A percentile compares a stretch with the other conserved stretches of the same genome.
Evolutionary conservation across 2,329 filamentous ascomycete species (phyloP).

Genomic region (Exophiala aquamarina): DNA sequence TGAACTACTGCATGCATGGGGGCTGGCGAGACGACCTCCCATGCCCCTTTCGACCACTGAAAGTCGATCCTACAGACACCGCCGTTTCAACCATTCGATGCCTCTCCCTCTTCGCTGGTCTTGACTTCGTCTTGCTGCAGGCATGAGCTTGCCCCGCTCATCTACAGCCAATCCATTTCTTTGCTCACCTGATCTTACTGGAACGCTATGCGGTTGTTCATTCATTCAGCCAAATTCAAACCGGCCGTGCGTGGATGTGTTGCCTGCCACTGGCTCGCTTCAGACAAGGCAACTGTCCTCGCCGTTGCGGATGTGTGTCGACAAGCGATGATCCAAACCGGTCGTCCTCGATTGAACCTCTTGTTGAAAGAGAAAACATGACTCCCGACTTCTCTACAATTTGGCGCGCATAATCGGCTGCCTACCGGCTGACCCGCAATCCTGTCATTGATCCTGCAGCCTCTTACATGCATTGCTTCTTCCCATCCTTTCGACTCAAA

Average conservation of each 20-base stretch:
- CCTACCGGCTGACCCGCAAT: too few relatives aligned
- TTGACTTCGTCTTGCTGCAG: slow-evolving; percentile 7
- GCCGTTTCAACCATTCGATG: slow-evolving; percentile 14
- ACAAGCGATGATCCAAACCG: slow-evolving; percentile 1
- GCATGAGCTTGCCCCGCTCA: background rate
- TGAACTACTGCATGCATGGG: slow-evolving; percentile 22
- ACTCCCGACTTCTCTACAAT: too few relatives aligned
- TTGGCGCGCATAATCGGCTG: too few relatives aligned
- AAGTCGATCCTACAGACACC: slow-evolving; percentile 8
- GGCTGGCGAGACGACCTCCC: slow-evolving; percentile 11
- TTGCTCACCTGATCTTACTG: background rate
- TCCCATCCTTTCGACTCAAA: background rate
- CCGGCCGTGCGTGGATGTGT: background rate
- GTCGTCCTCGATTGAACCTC: background rate
- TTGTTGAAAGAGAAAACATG: background rate
- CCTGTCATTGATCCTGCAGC: too few relatives aligned
- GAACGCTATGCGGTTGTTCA: too few relatives aligned
- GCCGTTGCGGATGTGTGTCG: slow-evolving; percentile 10
- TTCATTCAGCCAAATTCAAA: slow-evolving; percentile 1
- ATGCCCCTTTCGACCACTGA: slow-evolving; percentile 5
- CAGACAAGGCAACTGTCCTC: slow-evolving; percentile 13
- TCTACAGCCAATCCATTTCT: slow-evolving; percentile 4
- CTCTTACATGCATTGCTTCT: background rate
- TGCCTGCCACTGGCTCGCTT: slow-evolving; percentile 2
- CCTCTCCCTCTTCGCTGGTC: slow-evolving; percentile 4